Base-by-base conservation (phyloP, 495 filamentous ascomycete species). In the Thermochaetoides thermophila region DNA sequence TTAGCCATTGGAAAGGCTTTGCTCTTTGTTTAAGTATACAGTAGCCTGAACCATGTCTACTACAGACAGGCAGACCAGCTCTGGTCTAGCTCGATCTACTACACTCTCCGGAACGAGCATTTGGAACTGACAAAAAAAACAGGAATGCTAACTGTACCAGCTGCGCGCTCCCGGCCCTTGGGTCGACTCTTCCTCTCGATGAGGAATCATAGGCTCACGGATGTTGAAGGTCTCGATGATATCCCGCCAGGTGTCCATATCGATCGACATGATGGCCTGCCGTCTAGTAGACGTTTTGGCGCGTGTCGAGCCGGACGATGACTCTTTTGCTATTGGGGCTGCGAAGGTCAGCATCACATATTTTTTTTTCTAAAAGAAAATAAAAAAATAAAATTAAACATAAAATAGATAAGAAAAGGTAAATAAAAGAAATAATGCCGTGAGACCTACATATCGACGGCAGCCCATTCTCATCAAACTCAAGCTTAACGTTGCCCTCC, bases 241-340 rank as follows among this genome's bases (percentile, higher is more conserved):
- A 4, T 83, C 68, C 35, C 71, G 51, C 89, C 89, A 97, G 0
- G 68, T 80, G 1, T 69, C 68, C 61, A 79, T 85, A 45, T 93
- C 83, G 24, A 97, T 64, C 22, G 75, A 74, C 53, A 91, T 75
- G 18, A 95, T 74, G 14, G 82, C 78, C 52, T 95, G 86, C 38
- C 83, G 78, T 44, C 81, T 77, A 35, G 73, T 64, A 5, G 70
- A 37, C 17, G 53, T 64, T 29, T 45, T 58, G 7, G 40, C 25
- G 9, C 25, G 38, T 13, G 45, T 27, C 5, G 4, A 4, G 1
- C 31, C 32, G 2, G 21, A 13, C 4, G 25, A 18, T 15, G 36
- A 3, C 5, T 47, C 32, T 13, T 35, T 38, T 12, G 13, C 19
- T 7, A 40, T 23, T 1, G 45, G 36, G 10, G 36, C 32, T 44